Base-by-base conservation (phyloP, 2,329 filamentous ascomycete genomes). In the Xylaria sp. region DNA sequence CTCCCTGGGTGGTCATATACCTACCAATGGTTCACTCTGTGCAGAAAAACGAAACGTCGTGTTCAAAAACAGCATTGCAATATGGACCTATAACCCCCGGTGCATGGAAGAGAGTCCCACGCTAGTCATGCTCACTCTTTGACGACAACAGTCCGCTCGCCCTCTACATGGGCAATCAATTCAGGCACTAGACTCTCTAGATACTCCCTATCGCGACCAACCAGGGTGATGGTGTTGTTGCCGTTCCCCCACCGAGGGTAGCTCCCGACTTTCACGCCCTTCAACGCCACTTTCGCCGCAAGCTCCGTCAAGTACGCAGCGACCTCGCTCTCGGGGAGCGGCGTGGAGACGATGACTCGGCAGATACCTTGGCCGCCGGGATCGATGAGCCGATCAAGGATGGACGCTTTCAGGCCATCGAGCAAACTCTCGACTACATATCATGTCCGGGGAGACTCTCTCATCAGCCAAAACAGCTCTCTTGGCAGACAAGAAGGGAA, bases 211-310 rank as follows among this genome's bases (percentile, higher is more conserved):
- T 97, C 89, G 65, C 85, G 86, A 66, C 85, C 84, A 18, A 97
- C 92, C 56, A 99, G 78, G 9, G 93, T 97, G 52, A 97, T 91
- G 0, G 92, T 94, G 74, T 97, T 97, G 64, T 81, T 81, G 69
- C 85, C 85, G 80, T 91, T 93, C 4, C 89, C 91, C 92, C 92
- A 97, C 58, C 91, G 81, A 42, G 94, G 94, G 75, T 99, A 97
- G 74, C 91, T 96, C 52, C 94, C 94, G 13, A 97, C 91, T 77
- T 97, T 97, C 69, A 97, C 83, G 2, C 91, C 92, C 69, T 83
- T 85, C 0, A 85, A 78, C 72, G 86, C 88, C 19, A 92, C 89
- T 72, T 84, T 84, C 34, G 78, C 82, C 3, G 92, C 90, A 63
- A 97, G 77, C 65, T 90, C 83, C 0, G 91, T 93, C 69, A 99